phyloP scores from a whole-genome alignment of 345 rosid species.

The Pistacia atlantica region DNA sequence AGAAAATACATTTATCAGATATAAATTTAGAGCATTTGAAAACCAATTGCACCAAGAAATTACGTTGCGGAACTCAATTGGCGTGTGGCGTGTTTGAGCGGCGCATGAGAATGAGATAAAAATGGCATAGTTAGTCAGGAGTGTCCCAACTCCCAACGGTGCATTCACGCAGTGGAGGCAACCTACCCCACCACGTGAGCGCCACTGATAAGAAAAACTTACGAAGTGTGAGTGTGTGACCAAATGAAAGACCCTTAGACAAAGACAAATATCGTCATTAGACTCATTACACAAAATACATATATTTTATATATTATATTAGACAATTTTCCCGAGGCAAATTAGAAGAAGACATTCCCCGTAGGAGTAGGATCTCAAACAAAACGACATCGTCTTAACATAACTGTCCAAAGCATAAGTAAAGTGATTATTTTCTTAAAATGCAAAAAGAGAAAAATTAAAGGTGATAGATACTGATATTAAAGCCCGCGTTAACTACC shows the following conservation, averaged over 20 bases:
- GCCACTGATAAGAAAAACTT: conserved; percentile 14
- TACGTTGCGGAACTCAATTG: too few species aligned
- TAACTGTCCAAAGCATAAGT: background rate
- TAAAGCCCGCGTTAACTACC: conserved; percentile 42
- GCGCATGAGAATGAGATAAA: background rate
- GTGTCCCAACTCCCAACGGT: background rate
- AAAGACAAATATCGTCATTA: background rate
- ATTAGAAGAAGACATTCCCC: conserved; percentile 5
- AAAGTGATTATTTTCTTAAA: background rate
- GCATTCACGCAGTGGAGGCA: conserved; percentile 7
- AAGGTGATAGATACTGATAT: background rate
- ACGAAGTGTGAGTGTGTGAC: background rate
- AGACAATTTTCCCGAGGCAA: background rate
- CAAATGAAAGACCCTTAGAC: background rate
- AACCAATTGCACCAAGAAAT: too few species aligned
- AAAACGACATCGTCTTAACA: background rate
- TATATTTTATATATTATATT: too few species aligned
- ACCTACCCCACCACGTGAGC: conserved; percentile 45
- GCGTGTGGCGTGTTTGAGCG: background rate
- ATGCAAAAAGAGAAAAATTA: conserved; percentile 10
- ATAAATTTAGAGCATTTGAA: too few species aligned
- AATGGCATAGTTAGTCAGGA: background rate
- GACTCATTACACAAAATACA: background rate
- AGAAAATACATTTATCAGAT: too few species aligned
- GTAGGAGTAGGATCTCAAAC: background rate